A percentile compares a stretch with the other conserved stretches of the same genome.
Evolutionary conservation across 2,329 filamentous ascomycete species (phyloP).

Genomic region (Cladosporium sp.): DNA sequence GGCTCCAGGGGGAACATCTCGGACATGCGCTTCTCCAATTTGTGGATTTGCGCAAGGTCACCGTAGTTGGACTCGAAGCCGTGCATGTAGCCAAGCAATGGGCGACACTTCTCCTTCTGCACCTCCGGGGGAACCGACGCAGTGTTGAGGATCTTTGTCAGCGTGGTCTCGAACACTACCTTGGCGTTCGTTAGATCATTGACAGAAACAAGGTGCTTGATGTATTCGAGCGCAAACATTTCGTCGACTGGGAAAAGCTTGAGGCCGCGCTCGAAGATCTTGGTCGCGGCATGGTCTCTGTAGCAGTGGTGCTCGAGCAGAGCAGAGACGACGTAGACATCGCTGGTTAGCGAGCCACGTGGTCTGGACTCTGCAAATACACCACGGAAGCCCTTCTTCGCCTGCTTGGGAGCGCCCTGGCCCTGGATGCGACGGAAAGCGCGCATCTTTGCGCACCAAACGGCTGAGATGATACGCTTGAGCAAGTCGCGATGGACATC

Average conservation of each 20-base stretch:
- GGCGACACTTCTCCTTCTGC: conserved; percentile 65
- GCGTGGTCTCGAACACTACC: conserved; percentile 92
- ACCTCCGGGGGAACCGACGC: conserved; percentile 60
- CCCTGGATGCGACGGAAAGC: conserved; percentile 94
- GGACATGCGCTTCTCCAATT: conserved; percentile 87
- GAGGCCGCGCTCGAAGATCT: conserved; percentile 92
- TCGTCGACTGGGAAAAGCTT: conserved; percentile 94
- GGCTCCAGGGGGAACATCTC: conserved; percentile 92
- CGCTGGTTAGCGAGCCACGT: conserved; percentile 83
- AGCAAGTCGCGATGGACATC: conserved; percentile 72
- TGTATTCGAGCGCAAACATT: conserved; percentile 88
- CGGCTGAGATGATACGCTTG: conserved; percentile 82
- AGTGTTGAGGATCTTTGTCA: conserved; percentile 67
- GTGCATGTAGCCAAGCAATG: conserved; percentile 88
- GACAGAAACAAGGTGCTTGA: conserved; percentile 89
- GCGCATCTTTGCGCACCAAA: conserved; percentile 93
- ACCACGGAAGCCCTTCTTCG: conserved; percentile 71
- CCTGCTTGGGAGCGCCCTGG: conserved; percentile 59
- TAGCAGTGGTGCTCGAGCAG: conserved; percentile 95
- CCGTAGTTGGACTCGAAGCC: conserved; percentile 94
- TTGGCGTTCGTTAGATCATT: conserved; percentile 90
- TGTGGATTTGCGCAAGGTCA: conserved; percentile 84
- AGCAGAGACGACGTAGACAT: conserved; percentile 91
- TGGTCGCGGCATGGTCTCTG: conserved; percentile 86
- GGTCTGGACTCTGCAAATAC: conserved; percentile 88